phyloP scores from a whole-genome alignment of 768 basidiomycete species.

The Pisolithus tinctorius region DNA sequence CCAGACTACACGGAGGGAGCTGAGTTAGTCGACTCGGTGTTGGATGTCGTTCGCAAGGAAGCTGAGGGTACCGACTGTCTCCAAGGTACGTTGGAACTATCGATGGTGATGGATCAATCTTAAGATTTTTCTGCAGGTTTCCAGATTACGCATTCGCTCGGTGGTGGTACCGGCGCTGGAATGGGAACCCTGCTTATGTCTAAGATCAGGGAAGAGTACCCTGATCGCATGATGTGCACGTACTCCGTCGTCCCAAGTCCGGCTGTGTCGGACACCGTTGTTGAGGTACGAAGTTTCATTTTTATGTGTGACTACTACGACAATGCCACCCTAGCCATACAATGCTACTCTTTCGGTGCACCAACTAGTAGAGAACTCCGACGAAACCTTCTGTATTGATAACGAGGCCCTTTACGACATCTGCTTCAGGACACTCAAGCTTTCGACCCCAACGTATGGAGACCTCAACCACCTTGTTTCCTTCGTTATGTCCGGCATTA shows the following conservation, averaged over 20 bases:
- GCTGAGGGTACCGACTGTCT: constrained; percentile 96
- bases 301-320: not conserved
- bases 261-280: constrained; percentile 97
- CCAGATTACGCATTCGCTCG: constrained; percentile 98
- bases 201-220: constrained; percentile 98
- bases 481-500: constrained; percentile 97
- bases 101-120: not conserved
- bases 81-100: constrained; percentile 60
- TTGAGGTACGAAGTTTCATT: constrained; percentile 53
- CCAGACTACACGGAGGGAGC: constrained; percentile 89
- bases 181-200: constrained; percentile 99
- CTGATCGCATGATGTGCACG: constrained; percentile 99
- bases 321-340: constrained; percentile 63
- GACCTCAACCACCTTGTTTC: constrained; percentile 98
- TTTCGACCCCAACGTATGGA: constrained; percentile 91
- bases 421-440: constrained; percentile 96
- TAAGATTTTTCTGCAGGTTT: constrained; percentile 51
- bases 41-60: constrained; percentile 98
- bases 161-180: constrained; percentile 99
- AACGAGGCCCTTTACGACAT: constrained; percentile 99
- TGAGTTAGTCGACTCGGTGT: constrained; percentile 95
- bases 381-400: constrained; percentile 99
- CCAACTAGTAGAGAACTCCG: constrained; percentile 98
- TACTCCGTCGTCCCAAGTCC: constrained; percentile 98
- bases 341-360: constrained; percentile 98